Evolutionary conservation across 2,329 filamentous ascomycete species (phyloP).

Genomic region (Nemania bipapillata): DNA sequence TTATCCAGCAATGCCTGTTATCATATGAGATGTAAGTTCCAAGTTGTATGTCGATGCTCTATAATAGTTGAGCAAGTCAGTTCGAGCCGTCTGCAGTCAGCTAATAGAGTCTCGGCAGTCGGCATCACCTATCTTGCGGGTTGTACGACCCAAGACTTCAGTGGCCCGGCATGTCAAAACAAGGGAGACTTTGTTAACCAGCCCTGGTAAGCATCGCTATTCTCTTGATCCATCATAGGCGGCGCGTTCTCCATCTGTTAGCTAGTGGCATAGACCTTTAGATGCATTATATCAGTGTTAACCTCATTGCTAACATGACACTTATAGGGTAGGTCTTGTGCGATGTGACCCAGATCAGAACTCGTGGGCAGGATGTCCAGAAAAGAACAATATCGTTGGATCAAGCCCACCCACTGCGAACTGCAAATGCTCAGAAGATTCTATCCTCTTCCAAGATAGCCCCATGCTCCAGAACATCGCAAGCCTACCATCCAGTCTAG

Average conservation of each 20-base stretch:
- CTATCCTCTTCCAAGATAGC: slow-evolving; percentile 29
- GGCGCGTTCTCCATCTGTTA: too few species aligned
- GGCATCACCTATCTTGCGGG: slow-evolving; percentile 41
- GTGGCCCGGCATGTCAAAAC: slow-evolving; percentile 35
- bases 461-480: slow-evolving; percentile 35
- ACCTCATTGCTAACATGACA: slow-evolving; percentile 17
- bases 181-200: slow-evolving; percentile 40
- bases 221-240: neutral
- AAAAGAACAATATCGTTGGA: slow-evolving; percentile 30
- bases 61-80: too few species aligned
- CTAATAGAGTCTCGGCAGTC: slow-evolving; percentile 30
- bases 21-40: slow-evolving; percentile 37
- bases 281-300: neutral
- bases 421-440: slow-evolving; percentile 34
- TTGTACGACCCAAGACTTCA: slow-evolving; percentile 41
- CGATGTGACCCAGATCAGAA: slow-evolving; percentile 31
- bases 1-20: slow-evolving; percentile 41
- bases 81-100: neutral
- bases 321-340: slow-evolving; percentile 39
- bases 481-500: slow-evolving; percentile 26
- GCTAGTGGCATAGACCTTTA: neutral
- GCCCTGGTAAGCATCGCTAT: slow-evolving; percentile 27
- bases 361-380: slow-evolving; percentile 40
- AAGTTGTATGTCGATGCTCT: neutral
- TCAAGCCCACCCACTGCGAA: slow-evolving; percentile 30